Base-by-base conservation (phyloP, 768 basidiomycete species). In the Baorangia bicolor region DNA sequence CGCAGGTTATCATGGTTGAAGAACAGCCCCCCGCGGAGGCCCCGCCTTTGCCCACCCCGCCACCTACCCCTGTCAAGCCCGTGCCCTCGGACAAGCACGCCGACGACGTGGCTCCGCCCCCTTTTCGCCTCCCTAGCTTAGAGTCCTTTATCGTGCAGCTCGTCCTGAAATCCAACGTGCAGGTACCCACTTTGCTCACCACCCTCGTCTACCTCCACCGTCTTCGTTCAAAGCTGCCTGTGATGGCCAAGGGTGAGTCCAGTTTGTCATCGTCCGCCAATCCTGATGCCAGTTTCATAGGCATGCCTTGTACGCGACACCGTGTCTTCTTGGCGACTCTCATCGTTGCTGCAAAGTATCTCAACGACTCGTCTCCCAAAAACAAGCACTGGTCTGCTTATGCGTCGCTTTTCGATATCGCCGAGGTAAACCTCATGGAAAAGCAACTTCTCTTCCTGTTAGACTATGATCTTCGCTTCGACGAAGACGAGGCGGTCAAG, bases 361-460 rank as follows among this genome's bases (percentile, higher is more conserved):
- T 98, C 68, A 97, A 99, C 73, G 93, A 95, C 73, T 89, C 90
- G n/a, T 88, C 89, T 42, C 92, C 92, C 4, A 96, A 94, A 81
- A 99, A 98, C 77, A 81, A 81, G 70, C 91, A 97, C 77, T 99
- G 96, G 96, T 83, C 87, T 53, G 74, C 75, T 45, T 92, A 94
- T 69, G 88, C 86, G 18, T 75, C 77, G 40, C 75, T 90, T 60
- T 95, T 92, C 75, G 85, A 90, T 68, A 74, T 85, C 48, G 72
- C 77, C 12, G 90, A 92, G 75, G 86, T 98, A 72, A 97, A 95
- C 73, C 80, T 95, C 58, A 98, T 98, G 96, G 96, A 99, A 77
- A 90, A 87, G 75, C 94, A 99, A 74, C 83, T 99, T 28, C 85
- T 99, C 51, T 88, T 82, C 71, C 78, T 98, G 55, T 85, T 99